Evolutionary conservation across 352 stramenopile species (phyloP), one percentile per base, ranked within the genome.

Genomic region (Globisporangium carolinianum): DNA sequence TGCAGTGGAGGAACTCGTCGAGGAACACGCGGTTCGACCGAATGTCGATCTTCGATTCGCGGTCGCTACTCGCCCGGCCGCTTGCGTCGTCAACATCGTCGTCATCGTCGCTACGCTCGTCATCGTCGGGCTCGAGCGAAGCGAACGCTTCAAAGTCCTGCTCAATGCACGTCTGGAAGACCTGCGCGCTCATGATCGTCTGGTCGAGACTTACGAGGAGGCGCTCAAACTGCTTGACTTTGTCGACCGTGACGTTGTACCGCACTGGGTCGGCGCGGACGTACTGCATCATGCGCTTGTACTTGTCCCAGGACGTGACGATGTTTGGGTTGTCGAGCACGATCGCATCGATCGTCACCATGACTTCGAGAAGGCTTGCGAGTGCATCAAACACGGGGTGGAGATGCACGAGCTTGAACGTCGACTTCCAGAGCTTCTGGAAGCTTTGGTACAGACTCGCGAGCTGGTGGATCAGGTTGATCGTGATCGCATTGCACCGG

Each of bases 221-320:
- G 4, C 79, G 73, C 53, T 96, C 87, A 63, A 96, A 95, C 37
- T 90, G 75, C 62, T 88, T 88, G 37, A 96, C 79, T 50, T 86
- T 79, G 14, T 92, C 79, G 8, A 86, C 84, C 3, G 82, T 91
- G 47, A 92, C 76, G 56, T 91, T 90, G 71, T 94, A 92, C 2
- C 83, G 71, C 5, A 73, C 64, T 12, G 86, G 86, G 42, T 96
- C 86, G 4, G 83, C 77, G n/a, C 87, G 81, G 17, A 92, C 79
- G 50, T 89, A 94, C 60, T 94, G 80, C 82, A 96, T 91, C 83
- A 97, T 94, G 55, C 81, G 80, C 67, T 97, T 96, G 70, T 95
- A 97, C 52, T 87, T 91, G 62, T 93, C 84, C 89, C 89, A 97
- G 11, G 86, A 79, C 17, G 70, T 86, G 47, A 86, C 66, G 51